Base-by-base conservation (phyloP, 176 grass and related monocot genomes). In the Secale cereale region DNA sequence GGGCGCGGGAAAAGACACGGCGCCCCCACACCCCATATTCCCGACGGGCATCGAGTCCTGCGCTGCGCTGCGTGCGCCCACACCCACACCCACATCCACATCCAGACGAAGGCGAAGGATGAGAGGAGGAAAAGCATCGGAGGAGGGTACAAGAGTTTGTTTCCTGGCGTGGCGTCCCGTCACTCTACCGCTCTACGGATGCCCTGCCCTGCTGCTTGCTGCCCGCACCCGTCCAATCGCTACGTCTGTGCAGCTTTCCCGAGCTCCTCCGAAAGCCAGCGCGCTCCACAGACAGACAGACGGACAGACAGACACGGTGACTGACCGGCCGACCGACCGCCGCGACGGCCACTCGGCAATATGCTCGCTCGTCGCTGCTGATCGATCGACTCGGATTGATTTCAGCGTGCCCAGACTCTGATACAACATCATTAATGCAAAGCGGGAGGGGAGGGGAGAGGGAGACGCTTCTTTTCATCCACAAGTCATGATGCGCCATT, bases 121-220 rank as follows among this genome's bases (percentile, higher is more conserved):
- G 30, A n/a, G 3, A 68, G 8, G 7, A 56, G 1, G 0, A 5
- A 60, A 78, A 26, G 60, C 46, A 31, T 25, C 13, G 39, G 39
- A 40, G 12, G 50, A 70, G 0, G 85, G 70, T 77, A 85, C 81
- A 40, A 84, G 85, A 87, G 89, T 85, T 91, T 81, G 85, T 87
- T 91, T 91, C 85, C 68, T 76, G 56, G 63, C 73, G 90, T 82
- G 65, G 28, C 43, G 86, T 91, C 81, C 20, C 29, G 43, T 81
- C 78, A 46, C 7, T 27, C 70, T 19, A 10, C 35, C 8, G 5
- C 43, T 48, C 40, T 16, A 27, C 20, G 68, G 13, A 70, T 39
- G n/a, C 67, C 32, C 52, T 14, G 25, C 20, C 80, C 25, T 87
- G 71, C 81, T 73, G 81, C 80, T 32, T 83, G 73, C 81, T 74